Evolutionary conservation across 177 flowering plant genomes (phyloP).

Genomic region (Vitis hybrid): DNA sequence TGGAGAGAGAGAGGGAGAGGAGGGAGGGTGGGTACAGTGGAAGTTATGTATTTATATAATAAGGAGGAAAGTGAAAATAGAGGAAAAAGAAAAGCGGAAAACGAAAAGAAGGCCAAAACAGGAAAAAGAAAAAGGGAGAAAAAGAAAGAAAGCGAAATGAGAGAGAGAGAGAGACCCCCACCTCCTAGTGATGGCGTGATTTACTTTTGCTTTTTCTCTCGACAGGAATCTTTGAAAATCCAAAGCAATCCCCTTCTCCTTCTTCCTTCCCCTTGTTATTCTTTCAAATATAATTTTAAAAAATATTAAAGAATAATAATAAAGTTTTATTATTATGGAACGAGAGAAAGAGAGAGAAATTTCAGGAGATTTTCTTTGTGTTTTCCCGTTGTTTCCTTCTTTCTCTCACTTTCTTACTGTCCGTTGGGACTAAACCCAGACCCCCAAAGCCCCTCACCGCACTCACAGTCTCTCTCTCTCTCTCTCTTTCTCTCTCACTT

Average conservation of each 20-base stretch:
- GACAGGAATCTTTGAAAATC: constrained; percentile 60
- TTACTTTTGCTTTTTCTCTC: constrained; percentile 46
- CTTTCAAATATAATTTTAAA: not conserved
- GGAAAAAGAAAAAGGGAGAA: constrained; percentile 26
- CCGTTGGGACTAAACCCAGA: constrained; percentile 28
- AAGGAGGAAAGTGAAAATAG: not conserved
- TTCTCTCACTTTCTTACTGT: constrained; percentile 15
- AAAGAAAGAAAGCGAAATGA: constrained; percentile 5
- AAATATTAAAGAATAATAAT: not conserved
- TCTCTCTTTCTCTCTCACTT: constrained; percentile 6
- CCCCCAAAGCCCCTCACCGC: no score
- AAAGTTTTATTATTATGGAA: not conserved
- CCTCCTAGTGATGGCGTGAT: constrained; percentile 34
- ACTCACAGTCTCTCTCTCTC: constrained; percentile 9
- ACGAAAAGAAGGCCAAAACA: constrained; percentile 19
- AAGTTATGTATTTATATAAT: not conserved
- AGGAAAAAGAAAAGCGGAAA: constrained; percentile 15
- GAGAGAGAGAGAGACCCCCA: constrained; percentile 10
- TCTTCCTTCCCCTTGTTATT: no score
- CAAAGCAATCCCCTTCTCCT: constrained; percentile 6
- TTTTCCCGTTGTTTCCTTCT: constrained; percentile 8
- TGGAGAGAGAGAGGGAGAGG: no score
- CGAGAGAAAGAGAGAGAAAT: not conserved
- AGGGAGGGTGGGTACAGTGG: not conserved
- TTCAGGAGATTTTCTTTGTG: constrained; percentile 9